Percentiles rank a stretch among this genome's conserved stretches.
Conservation (phyloP, 208 protist species). For the Plasmodiophora brassicae region DNA sequence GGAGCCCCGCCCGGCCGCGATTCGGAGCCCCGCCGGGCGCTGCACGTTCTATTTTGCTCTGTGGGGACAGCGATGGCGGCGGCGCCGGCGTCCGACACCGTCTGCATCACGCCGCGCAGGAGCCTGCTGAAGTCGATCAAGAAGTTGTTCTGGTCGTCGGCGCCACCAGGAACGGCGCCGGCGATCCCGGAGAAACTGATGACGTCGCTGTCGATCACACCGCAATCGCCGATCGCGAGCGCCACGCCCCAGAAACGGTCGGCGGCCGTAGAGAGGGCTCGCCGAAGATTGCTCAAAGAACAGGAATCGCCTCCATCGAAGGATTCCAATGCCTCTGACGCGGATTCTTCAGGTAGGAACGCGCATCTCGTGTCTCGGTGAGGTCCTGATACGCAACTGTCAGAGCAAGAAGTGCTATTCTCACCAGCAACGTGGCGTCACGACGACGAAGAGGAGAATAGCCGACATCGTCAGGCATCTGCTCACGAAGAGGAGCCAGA, state of each 20-base stretch:
- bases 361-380: background rate
- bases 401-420: background rate
- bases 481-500: too few species aligned
- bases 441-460: background rate
- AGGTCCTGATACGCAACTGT: background rate
- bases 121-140: background rate
- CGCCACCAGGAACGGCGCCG: background rate
- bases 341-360: background rate
- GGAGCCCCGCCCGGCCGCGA: too few species aligned
- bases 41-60: too few species aligned
- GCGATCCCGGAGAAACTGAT: background rate
- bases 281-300: background rate
- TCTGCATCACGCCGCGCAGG: background rate
- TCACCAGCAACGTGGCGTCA: background rate
- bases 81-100: too few species aligned
- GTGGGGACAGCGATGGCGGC: too few species aligned
- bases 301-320: background rate
- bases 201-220: background rate
- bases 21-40: too few species aligned
- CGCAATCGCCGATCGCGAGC: background rate
- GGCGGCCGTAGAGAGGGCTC: background rate
- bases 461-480: too few species aligned
- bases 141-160: background rate
- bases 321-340: background rate
- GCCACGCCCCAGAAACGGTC: background rate